These are phyloP conservation scores for Annulohypoxylon bovei DNA, from an alignment of 495 filamentous ascomycete species.

Conservation along the genomic window DNA sequence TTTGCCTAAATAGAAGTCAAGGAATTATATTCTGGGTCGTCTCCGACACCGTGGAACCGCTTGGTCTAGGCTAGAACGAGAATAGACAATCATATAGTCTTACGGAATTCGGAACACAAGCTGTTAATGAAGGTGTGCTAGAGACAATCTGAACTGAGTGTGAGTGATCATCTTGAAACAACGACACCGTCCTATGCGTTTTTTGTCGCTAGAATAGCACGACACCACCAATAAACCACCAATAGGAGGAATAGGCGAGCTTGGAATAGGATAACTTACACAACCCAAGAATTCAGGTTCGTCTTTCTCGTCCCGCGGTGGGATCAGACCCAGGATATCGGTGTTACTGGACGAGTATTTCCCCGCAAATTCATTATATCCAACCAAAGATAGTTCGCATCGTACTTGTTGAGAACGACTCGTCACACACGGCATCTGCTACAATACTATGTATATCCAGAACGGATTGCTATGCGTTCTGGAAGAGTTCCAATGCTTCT, in stretches of 20 bases:
- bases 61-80: slow-evolving; percentile 30
- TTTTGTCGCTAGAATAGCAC: slow-evolving; percentile 19
- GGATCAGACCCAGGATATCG: slow-evolving; percentile 43
- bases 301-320: slow-evolving; percentile 36
- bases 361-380: slow-evolving; percentile 45
- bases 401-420: slow-evolving; percentile 25
- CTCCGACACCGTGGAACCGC: slow-evolving; percentile 42
- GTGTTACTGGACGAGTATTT: slow-evolving; percentile 48
- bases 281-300: slow-evolving; percentile 26
- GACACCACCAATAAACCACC: slow-evolving; percentile 29
- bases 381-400: slow-evolving; percentile 35
- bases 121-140: slow-evolving; percentile 28
- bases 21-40: slow-evolving; percentile 38
- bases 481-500: slow-evolving; percentile 32
- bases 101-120: slow-evolving; percentile 26
- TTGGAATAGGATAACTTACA: slow-evolving; percentile 37
- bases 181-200: slow-evolving; percentile 17
- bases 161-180: slow-evolving; percentile 44
- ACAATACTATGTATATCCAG: slow-evolving; percentile 27
- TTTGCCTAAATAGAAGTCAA: slow-evolving; percentile 34
- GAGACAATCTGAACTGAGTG: slow-evolving; percentile 23
- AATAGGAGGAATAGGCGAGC: slow-evolving; percentile 20
- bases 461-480: slow-evolving; percentile 30
- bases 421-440: slow-evolving; percentile 36
- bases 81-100: slow-evolving; percentile 23